Base-by-base conservation (phyloP, 257 asterid species). In the Paraleonurus japonicus region DNA sequence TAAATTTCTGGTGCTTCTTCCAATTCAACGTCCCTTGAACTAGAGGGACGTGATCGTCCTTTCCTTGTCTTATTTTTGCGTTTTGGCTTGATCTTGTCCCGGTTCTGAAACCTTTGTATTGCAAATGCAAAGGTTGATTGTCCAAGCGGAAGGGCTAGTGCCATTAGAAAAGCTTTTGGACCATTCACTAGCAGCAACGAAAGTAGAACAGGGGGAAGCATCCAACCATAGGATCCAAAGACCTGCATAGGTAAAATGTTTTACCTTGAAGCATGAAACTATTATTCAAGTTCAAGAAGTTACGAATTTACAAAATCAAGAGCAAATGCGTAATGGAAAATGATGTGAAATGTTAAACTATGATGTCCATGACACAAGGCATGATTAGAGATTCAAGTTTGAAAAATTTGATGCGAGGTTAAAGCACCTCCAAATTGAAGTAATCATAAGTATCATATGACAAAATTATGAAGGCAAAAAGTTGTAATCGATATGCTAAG, bases 121-220 rank as follows among this genome's bases (percentile, higher is more conserved):
- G 90, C 90, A 73, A 91, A 91, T 20, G 87, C 70, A 61, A 94
- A 61, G 11, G 92, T 88, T 4, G 98, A 91, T 41, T 85, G 93
- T 22, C 87, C 87, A 23, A 94, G 23, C 12, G 96, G 88, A 24
- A 88, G 71, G 50, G 92, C 87, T 63, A 89, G 73, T 37, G 98
- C 88, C 81, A 91, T 3, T 39, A 88, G 93, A 79, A 94, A 89
- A 64, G 99, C 91, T 82, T 89, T 89, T n/a, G 67, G 87, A 53
- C 96, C 99, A 30, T 81, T 85, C 13, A 84, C 76, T 13, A 92
- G 66, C 30, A 94, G 82, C 83, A 87, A 5, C 4, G 90, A 80
- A 4, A 80, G 0, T 22, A 91, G 7, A 37, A 89, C 81, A 37
- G 81, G 76, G 4, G 96, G 96, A 75, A 89, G 85, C 69, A 64